These are phyloP conservation scores for Hyaloscypha variabilis DNA, from an alignment of 495 filamentous ascomycete species.

Conservation along the genomic window DNA sequence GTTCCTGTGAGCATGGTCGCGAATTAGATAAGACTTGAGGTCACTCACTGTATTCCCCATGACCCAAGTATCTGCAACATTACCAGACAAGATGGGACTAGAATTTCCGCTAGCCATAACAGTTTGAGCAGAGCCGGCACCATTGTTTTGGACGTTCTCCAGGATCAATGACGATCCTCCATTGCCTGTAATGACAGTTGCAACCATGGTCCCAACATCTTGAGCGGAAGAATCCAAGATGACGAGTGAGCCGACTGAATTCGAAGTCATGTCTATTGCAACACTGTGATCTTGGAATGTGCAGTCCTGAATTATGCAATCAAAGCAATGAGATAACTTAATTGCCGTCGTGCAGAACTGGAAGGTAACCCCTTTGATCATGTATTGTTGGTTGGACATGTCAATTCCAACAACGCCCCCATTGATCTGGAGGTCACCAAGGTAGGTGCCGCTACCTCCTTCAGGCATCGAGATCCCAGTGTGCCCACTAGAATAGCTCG, in stretches of 20 bases:
- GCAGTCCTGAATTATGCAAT: neutral
- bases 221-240: neutral
- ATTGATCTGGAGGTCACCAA: neutral
- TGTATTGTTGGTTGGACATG: constrained; percentile 3
- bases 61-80: constrained; percentile 8
- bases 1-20: neutral
- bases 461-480: constrained; percentile 38
- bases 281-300: neutral
- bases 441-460: neutral
- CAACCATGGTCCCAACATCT: neutral
- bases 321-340: neutral
- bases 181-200: neutral
- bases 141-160: neutral
- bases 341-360: neutral
- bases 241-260: neutral
- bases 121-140: neutral
- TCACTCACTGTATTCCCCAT: neutral
- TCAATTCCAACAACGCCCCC: constrained; percentile 4
- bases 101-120: neutral
- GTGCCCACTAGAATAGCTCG: constrained; percentile 40
- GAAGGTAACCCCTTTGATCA: neutral
- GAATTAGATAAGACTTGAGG: neutral
- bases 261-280: neutral
- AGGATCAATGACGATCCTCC: neutral
- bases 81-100: neutral